Evolutionary conservation across 2,329 filamentous ascomycete species (phyloP).

Genomic region (Ascochyta fabae): DNA sequence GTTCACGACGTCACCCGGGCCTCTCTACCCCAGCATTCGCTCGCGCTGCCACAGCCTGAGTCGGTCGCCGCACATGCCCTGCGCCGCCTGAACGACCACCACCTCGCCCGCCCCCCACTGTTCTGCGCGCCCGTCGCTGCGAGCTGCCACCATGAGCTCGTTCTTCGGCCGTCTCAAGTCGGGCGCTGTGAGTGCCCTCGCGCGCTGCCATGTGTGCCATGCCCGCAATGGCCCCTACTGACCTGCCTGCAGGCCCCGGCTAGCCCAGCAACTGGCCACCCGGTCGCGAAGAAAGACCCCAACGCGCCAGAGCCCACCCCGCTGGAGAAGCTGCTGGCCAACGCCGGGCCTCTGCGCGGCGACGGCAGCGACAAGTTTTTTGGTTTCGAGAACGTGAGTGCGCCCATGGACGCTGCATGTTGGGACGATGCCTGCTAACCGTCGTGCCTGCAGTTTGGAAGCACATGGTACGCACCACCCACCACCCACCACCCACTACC

Average conservation of each 20-base stretch:
- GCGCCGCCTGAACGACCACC: conserved; percentile 24
- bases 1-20: conserved; percentile 13
- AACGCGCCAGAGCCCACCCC: conserved; percentile 64
- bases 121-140: conserved; percentile 20
- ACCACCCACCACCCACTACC: not conserved
- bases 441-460: conserved; percentile 75
- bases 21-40: conserved; percentile 11
- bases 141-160: conserved; percentile 53
- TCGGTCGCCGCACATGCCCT: conserved; percentile 9
- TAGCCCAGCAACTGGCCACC: conserved; percentile 54
- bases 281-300: conserved; percentile 65
- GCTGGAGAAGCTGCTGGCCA: conserved; percentile 79
- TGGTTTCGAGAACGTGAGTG: conserved; percentile 92
- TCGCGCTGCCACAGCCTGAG: conserved; percentile 8
- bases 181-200: conserved; percentile 51
- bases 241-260: conserved; percentile 52
- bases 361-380: conserved; percentile 99
- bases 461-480: conserved; percentile 77
- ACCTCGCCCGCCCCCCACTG: conserved; percentile 20
- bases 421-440: conserved; percentile 4
- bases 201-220: conserved; percentile 21
- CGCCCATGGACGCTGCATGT: conserved; percentile 5
- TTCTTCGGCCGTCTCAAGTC: conserved; percentile 63
- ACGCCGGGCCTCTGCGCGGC: conserved; percentile 78
- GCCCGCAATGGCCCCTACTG: conserved; percentile 31